Percentiles rank a stretch among this genome's conserved stretches.
phyloP scores from a whole-genome alignment of 2,329 filamentous ascomycete species.

The Leptographium lundbergii region DNA sequence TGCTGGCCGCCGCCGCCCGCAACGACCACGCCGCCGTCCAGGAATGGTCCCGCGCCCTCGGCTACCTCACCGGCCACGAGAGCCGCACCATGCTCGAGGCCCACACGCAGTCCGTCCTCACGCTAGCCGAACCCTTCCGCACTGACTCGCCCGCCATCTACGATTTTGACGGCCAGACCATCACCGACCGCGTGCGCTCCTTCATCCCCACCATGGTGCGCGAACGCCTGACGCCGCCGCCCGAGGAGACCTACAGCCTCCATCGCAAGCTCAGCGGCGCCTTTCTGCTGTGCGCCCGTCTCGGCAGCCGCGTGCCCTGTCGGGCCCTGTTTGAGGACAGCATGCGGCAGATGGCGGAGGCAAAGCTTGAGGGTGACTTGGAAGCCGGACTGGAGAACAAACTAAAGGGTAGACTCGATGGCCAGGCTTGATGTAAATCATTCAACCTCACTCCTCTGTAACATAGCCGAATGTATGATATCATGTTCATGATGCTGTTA shows the following conservation, averaged over 20 bases:
- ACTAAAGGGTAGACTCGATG: neutral
- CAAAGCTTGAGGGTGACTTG: too few species aligned
- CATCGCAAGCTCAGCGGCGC: constrained; percentile 93
- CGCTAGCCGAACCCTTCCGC: constrained; percentile 84
- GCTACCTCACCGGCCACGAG: constrained; percentile 88
- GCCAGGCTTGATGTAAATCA: too few species aligned
- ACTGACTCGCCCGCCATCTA: constrained; percentile 67
- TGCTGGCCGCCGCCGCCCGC: constrained; percentile 68
- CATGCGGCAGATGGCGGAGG: constrained; percentile 23
- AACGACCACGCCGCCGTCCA: constrained; percentile 52
- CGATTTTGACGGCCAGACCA: constrained; percentile 88
- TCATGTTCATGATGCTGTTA: too few species aligned
- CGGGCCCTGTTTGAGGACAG: constrained; percentile 63
- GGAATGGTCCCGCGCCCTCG: constrained; percentile 60
- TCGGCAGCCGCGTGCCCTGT: constrained; percentile 75
- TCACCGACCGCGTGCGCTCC: constrained; percentile 80
- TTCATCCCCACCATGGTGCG: constrained; percentile 89
- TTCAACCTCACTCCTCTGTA: too few species aligned
- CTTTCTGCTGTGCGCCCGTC: constrained; percentile 76
- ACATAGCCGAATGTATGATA: neutral
- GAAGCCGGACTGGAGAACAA: neutral
- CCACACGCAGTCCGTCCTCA: constrained; percentile 77
- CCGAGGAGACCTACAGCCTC: constrained; percentile 93
- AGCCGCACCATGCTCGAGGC: constrained; percentile 77
- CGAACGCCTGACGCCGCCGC: constrained; percentile 78